Evolutionary conservation across 1,284 basidiomycete species (phyloP).

Genomic region (Rhodotorula sp.): DNA sequence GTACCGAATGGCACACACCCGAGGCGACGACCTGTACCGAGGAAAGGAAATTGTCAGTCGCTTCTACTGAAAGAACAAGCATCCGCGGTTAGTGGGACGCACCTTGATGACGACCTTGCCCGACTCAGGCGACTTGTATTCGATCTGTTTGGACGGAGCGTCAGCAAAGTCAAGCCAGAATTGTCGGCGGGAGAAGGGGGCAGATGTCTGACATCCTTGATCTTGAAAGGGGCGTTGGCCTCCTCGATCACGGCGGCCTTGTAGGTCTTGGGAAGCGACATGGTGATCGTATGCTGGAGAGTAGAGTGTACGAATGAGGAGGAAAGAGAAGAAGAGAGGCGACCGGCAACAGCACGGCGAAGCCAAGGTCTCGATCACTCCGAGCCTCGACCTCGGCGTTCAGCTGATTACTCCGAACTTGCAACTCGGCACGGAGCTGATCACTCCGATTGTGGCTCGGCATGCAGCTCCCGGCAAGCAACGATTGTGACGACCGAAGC

Average conservation of each 20-base stretch:
- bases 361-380: neutral
- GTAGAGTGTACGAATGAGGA: too few species aligned
- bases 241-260: slow-evolving; percentile 44
- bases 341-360: neutral
- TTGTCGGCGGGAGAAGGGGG: neutral
- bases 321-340: neutral
- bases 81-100: slow-evolving; percentile 1
- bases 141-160: slow-evolving; percentile 12
- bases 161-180: too few species aligned
- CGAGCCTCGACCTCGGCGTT: too few species aligned
- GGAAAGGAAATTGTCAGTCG: slow-evolving; percentile 14
- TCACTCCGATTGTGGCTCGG: too few species aligned
- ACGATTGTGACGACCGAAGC: too few species aligned
- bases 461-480: too few species aligned
- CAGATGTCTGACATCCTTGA: slow-evolving; percentile 31
- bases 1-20: slow-evolving; percentile 25
- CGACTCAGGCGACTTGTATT: slow-evolving; percentile 49
- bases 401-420: too few species aligned
- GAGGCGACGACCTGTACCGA: slow-evolving; percentile 19
- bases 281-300: neutral
- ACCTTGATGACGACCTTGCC: slow-evolving; percentile 52
- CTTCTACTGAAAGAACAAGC: neutral
- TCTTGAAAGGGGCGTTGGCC: slow-evolving; percentile 32
- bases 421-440: too few species aligned
- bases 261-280: slow-evolving; percentile 48